These are phyloP conservation scores for Vitis vinifera DNA, from an alignment of 164 flowering plant genomes.

Conservation along the genomic window DNA sequence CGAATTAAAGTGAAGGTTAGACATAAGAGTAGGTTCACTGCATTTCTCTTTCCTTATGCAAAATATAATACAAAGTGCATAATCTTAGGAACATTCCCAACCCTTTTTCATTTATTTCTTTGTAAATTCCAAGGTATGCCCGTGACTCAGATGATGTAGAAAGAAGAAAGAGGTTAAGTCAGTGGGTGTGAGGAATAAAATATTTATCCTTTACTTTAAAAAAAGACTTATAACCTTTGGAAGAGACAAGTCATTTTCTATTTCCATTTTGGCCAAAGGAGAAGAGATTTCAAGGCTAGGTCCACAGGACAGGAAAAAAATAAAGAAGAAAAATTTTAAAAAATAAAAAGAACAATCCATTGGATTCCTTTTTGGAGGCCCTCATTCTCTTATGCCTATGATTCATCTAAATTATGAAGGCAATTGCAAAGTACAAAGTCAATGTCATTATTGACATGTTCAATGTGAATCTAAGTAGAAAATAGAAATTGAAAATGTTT, in stretches of 20 bases:
- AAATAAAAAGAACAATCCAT: no score
- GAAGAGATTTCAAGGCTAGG: not conserved
- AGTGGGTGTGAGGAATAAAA: constrained; percentile 19
- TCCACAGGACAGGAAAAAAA: no score
- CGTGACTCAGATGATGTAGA: constrained; percentile 34
- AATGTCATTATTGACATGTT: no score
- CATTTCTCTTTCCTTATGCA: not conserved
- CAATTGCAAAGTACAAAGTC: no score
- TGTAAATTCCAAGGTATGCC: constrained; percentile 31
- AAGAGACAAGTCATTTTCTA: constrained; percentile 15
- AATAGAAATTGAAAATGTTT: no score
- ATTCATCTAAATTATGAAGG: no score
- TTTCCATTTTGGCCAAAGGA: not conserved
- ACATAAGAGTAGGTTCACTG: not conserved
- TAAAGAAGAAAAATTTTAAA: no score
- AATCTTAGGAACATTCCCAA: constrained; percentile 24
- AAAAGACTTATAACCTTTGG: constrained; percentile 7
- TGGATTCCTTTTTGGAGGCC: not conserved
- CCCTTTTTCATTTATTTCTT: constrained; percentile 9
- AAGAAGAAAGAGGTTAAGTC: constrained; percentile 14
- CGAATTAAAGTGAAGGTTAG: no score
- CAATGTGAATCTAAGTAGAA: no score
- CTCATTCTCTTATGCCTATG: no score
- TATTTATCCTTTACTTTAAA: constrained; percentile 19
- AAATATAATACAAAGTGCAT: not conserved